phyloP scores from a whole-genome alignment of 371 early-diverging fungal species.

The Zychaea mexicana region DNA sequence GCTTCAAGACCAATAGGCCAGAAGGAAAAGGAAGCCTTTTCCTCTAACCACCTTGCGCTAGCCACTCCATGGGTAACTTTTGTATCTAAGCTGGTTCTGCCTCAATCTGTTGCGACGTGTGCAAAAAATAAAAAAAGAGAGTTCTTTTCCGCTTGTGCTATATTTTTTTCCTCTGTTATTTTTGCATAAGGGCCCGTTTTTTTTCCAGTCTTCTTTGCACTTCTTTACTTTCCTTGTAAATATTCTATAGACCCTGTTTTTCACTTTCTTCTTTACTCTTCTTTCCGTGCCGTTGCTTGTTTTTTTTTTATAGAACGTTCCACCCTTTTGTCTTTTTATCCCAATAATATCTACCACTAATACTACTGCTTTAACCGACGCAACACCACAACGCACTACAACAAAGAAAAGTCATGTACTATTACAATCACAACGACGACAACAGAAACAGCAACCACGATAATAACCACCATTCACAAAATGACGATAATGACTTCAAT shows the following conservation, averaged over 20 bases:
- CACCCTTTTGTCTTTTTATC: not conserved
- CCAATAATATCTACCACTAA: no score
- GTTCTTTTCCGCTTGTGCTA: not conserved
- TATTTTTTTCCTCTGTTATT: not conserved
- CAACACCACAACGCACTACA: not conserved
- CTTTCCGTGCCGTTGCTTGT: no score
- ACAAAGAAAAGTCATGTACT: not conserved
- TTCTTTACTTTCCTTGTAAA: not conserved
- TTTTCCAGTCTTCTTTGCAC: no score
- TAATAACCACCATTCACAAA: not conserved
- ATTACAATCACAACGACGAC: slow-evolving; percentile 2
- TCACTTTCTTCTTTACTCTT: not conserved
- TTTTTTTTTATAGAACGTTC: no score
- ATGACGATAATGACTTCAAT: no score
- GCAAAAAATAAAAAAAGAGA: no score
- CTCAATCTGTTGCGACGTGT: no score
- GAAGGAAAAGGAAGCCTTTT: not conserved
- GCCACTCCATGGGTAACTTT: no score
- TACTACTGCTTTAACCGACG: no score
- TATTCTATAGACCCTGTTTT: not conserved
- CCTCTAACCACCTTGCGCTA: no score
- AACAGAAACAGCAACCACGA: not conserved
- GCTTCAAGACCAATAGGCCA: no score
- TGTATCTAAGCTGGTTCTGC: no score
- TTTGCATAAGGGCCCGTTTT: not conserved